Conservation (phyloP, 148 eudicot species). For the Cornus controversa region DNA sequence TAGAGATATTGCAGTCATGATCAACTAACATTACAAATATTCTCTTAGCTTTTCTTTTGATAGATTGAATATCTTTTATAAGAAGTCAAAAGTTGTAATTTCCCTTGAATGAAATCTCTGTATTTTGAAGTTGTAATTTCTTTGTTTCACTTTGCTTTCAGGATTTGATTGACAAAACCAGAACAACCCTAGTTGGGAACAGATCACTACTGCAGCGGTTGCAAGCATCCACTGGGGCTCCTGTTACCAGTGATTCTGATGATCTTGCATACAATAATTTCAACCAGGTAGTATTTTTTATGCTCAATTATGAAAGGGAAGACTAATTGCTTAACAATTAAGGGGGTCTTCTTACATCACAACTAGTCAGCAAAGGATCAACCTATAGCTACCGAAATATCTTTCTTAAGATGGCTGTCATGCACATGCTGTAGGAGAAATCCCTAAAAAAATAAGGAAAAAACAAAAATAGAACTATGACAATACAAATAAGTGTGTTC, state of each 20-base stretch:
- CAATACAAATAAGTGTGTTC: no score
- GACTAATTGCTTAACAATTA: not conserved
- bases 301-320: not conserved
- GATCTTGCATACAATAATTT: conserved; percentile 73
- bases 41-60: not conserved
- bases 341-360: not conserved
- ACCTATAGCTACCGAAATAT: not conserved
- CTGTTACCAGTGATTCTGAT: conserved; percentile 56
- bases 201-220: conserved; percentile 63
- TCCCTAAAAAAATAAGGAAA: no score
- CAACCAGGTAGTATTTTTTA: conserved; percentile 48
- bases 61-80: not conserved
- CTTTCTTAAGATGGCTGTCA: no score
- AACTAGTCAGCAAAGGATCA: not conserved
- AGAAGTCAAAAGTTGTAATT: not conserved
- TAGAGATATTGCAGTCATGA: not conserved
- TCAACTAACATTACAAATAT: not conserved
- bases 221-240: conserved; percentile 62
- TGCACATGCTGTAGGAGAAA: no score
- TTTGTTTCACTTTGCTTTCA: conserved; percentile 18
- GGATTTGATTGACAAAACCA: conserved; percentile 92
- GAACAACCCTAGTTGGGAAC: conserved; percentile 69
- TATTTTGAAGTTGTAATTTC: not conserved
- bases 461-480: no score
- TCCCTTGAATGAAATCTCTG: no score